Evolutionary conservation across 257 asterid genomes (phyloP).

Genomic region (Solanum virginianum): DNA sequence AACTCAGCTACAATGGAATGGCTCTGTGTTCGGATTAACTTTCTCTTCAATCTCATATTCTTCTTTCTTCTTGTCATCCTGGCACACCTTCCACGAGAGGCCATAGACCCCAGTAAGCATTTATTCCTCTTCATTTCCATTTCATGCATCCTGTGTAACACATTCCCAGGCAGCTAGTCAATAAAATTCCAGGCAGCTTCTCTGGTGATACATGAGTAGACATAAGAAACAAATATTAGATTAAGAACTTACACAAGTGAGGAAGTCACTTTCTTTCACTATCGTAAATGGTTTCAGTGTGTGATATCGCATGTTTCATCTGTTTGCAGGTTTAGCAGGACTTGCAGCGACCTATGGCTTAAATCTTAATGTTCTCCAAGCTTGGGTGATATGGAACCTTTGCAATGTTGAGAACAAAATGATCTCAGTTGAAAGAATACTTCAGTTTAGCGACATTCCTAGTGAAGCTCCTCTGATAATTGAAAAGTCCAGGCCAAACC

Average conservation of each 20-base stretch:
- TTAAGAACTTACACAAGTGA: background rate
- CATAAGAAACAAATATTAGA: background rate
- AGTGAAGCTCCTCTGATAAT: constrained; percentile 62
- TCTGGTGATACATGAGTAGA: background rate
- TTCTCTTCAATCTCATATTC: constrained; percentile 75
- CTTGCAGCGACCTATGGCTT: constrained; percentile 77
- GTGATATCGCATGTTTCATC: background rate
- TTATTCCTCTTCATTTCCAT: background rate
- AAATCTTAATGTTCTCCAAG: constrained; percentile 66
- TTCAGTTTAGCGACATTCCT: constrained; percentile 45
- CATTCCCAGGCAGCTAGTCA: background rate
- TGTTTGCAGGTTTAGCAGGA: constrained; percentile 66
- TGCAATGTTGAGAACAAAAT: constrained; percentile 84
- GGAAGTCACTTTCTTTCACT: background rate
- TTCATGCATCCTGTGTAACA: background rate
- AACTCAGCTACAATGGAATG: constrained; percentile 82
- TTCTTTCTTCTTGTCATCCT: constrained; percentile 63
- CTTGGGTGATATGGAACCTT: constrained; percentile 89
- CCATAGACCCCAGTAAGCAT: constrained; percentile 72
- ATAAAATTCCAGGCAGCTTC: background rate
- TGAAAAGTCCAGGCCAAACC: constrained; percentile 38
- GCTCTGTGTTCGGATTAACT: constrained; percentile 74
- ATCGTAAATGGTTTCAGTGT: background rate
- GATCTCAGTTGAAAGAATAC: constrained; percentile 74
- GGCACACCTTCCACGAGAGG: constrained; percentile 55